Evolutionary conservation across 768 basidiomycete genomes (phyloP), one percentile per base, ranked within the genome.

Genomic region (Serendipita vermifera): DNA sequence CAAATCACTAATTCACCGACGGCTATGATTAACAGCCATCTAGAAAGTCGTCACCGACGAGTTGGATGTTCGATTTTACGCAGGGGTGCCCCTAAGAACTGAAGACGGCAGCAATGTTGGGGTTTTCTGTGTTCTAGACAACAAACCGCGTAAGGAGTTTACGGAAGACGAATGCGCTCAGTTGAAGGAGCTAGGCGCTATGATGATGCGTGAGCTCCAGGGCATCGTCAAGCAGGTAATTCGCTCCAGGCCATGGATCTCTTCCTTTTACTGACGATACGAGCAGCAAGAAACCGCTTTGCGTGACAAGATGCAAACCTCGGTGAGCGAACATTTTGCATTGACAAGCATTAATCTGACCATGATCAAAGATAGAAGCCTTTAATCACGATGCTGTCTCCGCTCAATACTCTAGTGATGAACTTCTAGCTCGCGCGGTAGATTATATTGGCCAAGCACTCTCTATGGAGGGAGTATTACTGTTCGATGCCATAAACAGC

Each of bases 81-180:
- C 92, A 2, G 92, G 89, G 13, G 89, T 88, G 26, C 91, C 91
- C 3, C 64, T 97, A 43, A 77, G 89, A 41, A 96, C 93, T 2
- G 77, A 83, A 55, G 92, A 96, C 57, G 92, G 92, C 3, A 86
- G 75, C 68, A 97, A 94, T 63, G 81, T 96, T 57, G 92, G 88
- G 67, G 46, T 26, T 15, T 51, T 51, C 24, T 51, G 46, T n/a
- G 46, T 51, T 11, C 27, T 51, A 11, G 46, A 51, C 29, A 29
- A 51, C 24, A 51, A 51, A 26, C 46, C 46, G n/a, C 46, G 46
- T 7, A 31, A 51, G 17, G 11, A 13, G 9, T 51, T 51, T 31
- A 31, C 24, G n/a, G 5, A 22, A 51, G 46, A 51, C 9, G 46
- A 51, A n/a, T 15, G 46, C 4, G 46, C 9, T n/a, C 46, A 22